phyloP scores from a whole-genome alignment of 805 yeast species.

The Saturnispora ahearnii region DNA sequence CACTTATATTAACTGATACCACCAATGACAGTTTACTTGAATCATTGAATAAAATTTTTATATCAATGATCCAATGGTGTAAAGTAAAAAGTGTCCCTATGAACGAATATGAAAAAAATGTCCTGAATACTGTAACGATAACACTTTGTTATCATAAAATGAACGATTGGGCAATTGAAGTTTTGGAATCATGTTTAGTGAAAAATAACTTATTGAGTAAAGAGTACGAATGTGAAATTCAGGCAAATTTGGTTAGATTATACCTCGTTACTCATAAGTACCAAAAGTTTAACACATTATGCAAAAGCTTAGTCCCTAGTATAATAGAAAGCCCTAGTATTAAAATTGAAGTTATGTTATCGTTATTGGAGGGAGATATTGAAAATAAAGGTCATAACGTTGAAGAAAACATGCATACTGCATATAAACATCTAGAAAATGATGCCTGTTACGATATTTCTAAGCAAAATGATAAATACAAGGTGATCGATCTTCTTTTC shows the following conservation, averaged over 20 bases:
- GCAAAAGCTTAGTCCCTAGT: not conserved
- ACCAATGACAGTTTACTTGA: not conserved
- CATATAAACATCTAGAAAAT: not conserved
- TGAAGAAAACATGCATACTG: not conserved
- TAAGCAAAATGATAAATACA: slow-evolving; percentile 15
- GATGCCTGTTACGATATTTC: slow-evolving; percentile 1
- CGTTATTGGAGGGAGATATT: slow-evolving; percentile 2
- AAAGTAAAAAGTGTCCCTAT: slow-evolving; percentile 1
- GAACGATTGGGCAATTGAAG: slow-evolving; percentile 8
- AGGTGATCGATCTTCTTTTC: slow-evolving; percentile 16
- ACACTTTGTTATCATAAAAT: slow-evolving; percentile 21
- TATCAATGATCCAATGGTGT: slow-evolving; percentile 5
- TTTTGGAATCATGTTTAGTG: slow-evolving; percentile 12
- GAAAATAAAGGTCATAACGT: not conserved
- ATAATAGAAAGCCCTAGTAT: not conserved
- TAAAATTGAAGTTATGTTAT: slow-evolving; percentile 3
- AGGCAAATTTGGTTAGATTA: not conserved
- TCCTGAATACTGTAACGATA: slow-evolving; percentile 20
- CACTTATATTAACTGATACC: not conserved
- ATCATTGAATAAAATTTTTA: not conserved
- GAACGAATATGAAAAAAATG: slow-evolving; percentile 24
- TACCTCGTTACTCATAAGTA: not conserved
- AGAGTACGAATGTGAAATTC: not conserved
- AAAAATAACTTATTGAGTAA: not conserved
- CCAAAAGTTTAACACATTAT: not conserved